These are phyloP conservation scores for Paramecium tetraurelia DNA, from an alignment of 73 alveolate genomes.

Conservation along the genomic window DNA sequence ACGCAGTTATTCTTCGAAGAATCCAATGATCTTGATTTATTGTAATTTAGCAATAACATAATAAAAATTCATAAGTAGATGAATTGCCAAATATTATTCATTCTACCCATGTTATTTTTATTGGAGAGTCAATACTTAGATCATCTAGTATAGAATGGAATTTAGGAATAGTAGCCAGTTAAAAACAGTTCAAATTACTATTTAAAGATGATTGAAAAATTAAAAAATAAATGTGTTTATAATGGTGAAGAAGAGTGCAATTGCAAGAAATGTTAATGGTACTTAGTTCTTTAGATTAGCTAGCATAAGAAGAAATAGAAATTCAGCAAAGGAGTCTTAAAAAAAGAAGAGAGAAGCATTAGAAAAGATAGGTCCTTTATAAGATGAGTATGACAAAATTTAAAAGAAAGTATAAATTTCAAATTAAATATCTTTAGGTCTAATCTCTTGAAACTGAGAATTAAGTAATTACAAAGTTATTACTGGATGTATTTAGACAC, in stretches of 20 bases:
- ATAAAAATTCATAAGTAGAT: conserved; percentile 1
- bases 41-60: not conserved
- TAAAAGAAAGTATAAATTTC: conserved; percentile 37
- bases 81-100: conserved; percentile 16
- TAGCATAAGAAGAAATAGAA: conserved; percentile 67
- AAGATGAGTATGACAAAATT: conserved; percentile 39
- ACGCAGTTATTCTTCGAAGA: conserved; percentile 29
- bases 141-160: not conserved
- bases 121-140: not conserved
- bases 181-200: conserved; percentile 58
- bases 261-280: conserved; percentile 62
- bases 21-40: not conserved
- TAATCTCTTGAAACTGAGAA: conserved; percentile 1
- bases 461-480: not conserved
- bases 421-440: not conserved
- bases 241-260: conserved; percentile 62
- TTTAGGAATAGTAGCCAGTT: conserved; percentile 7
- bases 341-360: conserved; percentile 63
- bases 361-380: conserved; percentile 58
- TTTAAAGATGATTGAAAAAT: conserved; percentile 58
- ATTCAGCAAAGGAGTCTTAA: conserved; percentile 62
- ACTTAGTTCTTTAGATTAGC: not conserved
- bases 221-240: conserved; percentile 56
- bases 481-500: conserved; percentile 40
- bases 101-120: not conserved